Evolutionary conservation across 2,329 filamentous ascomycete genomes (phyloP), one percentile per base, ranked within the genome.

Genomic region (Pseudopithomyces chartarum): DNA sequence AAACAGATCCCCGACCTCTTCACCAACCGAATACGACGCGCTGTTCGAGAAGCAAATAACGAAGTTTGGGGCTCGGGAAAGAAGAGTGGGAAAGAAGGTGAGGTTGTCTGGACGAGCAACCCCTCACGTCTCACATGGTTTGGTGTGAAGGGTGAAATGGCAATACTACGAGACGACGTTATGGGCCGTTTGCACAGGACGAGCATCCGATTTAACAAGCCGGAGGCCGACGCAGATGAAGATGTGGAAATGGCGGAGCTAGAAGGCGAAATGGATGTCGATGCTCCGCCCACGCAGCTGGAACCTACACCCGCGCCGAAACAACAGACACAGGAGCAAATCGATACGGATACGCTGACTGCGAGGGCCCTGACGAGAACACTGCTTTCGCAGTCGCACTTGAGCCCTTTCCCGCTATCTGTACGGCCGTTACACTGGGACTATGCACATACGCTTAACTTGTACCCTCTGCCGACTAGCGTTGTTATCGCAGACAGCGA

Each of bases 361-460:
- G 89, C 90, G 7, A 85, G 89, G 56, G 90, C 91, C 64, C 83
- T 98, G 1, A 92, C 96, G 67, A 96, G 97, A 73, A 97, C 94
- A 0, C 75, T 99, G 10, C 84, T 99, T 7, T 93, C 97, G 65
- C 95, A 99, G 77, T 91, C 91, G 5, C 90, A 92, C 62, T 84
- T 99, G 11, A 88, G 90, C 0, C 95, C 95, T 0, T 99, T 98
- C 75, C 87, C 91, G 0, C 83, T 92, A n/a, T 79, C 86, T 0
- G 83, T 86, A 32, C 85, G 94, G 1, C 95, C 95, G 0, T 85
- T 97, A 4, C 86, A 96, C 63, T 98, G 95, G 95, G 94, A 97
- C 75, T 91, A 90, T 73, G 87, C 88, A 0, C 82, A 85, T 32
- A 80, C 90, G 2, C 76, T 98, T 61, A 89, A 91, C 53, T 79